These are phyloP conservation scores for Strobilomyces dryophilus DNA, from an alignment of 768 basidiomycete species.

Conservation along the genomic window DNA sequence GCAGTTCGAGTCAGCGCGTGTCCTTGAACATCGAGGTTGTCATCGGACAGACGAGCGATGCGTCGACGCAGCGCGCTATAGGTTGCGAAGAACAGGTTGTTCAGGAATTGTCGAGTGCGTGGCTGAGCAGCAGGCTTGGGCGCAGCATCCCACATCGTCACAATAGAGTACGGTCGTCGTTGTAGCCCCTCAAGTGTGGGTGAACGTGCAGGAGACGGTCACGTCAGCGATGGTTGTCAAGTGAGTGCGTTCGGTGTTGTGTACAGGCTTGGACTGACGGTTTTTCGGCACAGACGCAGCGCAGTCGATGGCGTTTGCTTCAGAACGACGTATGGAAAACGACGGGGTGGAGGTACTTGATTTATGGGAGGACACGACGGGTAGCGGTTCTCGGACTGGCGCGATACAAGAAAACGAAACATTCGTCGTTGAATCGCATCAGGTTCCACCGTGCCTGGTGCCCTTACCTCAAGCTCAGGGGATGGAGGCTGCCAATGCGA, in stretches of 20 bases:
- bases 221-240: neutral
- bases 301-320: neutral
- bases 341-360: neutral
- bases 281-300: neutral
- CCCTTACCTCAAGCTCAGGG: neutral
- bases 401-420: neutral
- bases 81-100: neutral
- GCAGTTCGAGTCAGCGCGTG: neutral
- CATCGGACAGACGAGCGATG: neutral
- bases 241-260: neutral
- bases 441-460: neutral
- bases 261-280: neutral
- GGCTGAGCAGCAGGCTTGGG: neutral
- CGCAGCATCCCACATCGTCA: neutral
- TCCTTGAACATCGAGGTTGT: neutral
- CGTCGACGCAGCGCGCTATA: neutral
- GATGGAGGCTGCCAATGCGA: neutral
- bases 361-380: neutral
- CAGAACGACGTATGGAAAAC: neutral
- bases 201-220: neutral
- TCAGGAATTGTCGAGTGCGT: neutral
- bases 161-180: neutral
- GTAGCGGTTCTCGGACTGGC: neutral
- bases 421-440: neutral
- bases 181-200: constrained; percentile 1